Conservation (phyloP, 768 basidiomycete species). For the Mycena alexandri region DNA sequence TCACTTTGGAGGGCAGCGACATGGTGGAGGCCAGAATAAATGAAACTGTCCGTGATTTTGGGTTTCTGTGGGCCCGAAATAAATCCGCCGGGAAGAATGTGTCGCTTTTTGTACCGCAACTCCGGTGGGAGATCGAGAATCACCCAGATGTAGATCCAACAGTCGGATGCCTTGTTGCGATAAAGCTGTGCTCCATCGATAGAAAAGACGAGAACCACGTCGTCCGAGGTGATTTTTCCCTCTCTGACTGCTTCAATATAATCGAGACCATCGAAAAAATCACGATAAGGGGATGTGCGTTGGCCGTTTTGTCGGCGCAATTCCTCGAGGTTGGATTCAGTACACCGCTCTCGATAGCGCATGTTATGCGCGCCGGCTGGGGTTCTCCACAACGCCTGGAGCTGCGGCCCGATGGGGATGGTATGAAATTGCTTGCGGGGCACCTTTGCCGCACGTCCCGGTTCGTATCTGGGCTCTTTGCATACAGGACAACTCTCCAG, state of each 20-base stretch:
- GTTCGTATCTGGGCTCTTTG: slow-evolving; percentile 45
- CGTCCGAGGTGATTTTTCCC: slow-evolving; percentile 42
- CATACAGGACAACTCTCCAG: slow-evolving; percentile 50
- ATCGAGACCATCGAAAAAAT: slow-evolving; percentile 46
- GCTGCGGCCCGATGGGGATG: slow-evolving; percentile 56
- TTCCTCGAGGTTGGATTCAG: slow-evolving; percentile 33
- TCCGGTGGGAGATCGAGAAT: slow-evolving; percentile 45
- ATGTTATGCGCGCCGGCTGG: slow-evolving; percentile 41
- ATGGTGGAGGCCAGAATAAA: slow-evolving; percentile 42
- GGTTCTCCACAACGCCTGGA: slow-evolving; percentile 52
- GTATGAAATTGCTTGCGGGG: slow-evolving; percentile 51
- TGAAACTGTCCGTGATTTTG: slow-evolving; percentile 41
- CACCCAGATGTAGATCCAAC: slow-evolving; percentile 56
- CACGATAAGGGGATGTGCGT: slow-evolving; percentile 28
- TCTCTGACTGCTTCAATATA: slow-evolving; percentile 39
- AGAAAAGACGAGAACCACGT: slow-evolving; percentile 47
- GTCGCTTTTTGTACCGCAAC: slow-evolving; percentile 45
- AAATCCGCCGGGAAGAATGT: slow-evolving; percentile 39
- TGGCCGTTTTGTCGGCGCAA: slow-evolving; percentile 8
- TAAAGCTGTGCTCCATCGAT: slow-evolving; percentile 58
- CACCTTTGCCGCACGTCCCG: slow-evolving; percentile 14
- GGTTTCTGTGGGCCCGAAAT: slow-evolving; percentile 45
- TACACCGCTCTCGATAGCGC: slow-evolving; percentile 43
- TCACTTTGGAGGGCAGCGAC: slow-evolving; percentile 38
- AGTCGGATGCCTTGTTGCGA: slow-evolving; percentile 54